Conservation (phyloP, 352 stramenopile species). For the Globisporangium echinulatum region DNA sequence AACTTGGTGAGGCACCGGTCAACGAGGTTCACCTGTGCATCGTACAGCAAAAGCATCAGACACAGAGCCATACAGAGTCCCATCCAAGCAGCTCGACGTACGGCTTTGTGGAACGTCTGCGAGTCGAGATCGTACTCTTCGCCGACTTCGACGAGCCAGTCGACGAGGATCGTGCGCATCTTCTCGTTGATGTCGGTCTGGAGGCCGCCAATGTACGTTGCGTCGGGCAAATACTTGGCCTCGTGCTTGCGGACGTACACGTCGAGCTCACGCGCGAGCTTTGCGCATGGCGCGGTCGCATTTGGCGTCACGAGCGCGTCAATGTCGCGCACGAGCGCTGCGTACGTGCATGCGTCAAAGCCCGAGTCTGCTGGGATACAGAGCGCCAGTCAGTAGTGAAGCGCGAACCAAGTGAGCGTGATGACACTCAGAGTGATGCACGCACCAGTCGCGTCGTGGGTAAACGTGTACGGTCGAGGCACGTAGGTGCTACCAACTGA, state of each 20-base stretch:
- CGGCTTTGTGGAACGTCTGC: constrained; percentile 78
- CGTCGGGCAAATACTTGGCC: constrained; percentile 56
- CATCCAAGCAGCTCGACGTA: constrained; percentile 14
- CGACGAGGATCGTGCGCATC: constrained; percentile 99
- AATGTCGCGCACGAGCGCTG: constrained; percentile 45
- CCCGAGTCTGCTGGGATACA: constrained; percentile 32
- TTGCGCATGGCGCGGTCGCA: constrained; percentile 30
- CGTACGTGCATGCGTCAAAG: constrained; percentile 64
- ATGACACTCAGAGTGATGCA: no score
- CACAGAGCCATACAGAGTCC: not conserved
- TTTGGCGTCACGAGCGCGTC: constrained; percentile 29
- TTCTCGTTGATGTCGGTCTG: constrained; percentile 98
- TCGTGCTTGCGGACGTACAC: constrained; percentile 64
- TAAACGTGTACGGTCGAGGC: constrained; percentile 48
- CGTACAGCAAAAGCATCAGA: not conserved
- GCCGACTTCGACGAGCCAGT: constrained; percentile 96
- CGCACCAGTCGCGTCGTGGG: constrained; percentile 40
- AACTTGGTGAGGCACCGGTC: constrained; percentile 76
- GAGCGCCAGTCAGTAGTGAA: not conserved
- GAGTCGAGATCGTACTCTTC: constrained; percentile 83
- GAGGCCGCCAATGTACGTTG: constrained; percentile 59
- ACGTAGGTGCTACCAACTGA: constrained; percentile 16
- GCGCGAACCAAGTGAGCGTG: not conserved
- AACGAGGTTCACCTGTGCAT: constrained; percentile 65
- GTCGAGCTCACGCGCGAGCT: constrained; percentile 60